Evolutionary conservation across 2,329 filamentous ascomycete species (phyloP), one percentile per base, ranked within the genome.

Genomic region (Onygenales sp.): DNA sequence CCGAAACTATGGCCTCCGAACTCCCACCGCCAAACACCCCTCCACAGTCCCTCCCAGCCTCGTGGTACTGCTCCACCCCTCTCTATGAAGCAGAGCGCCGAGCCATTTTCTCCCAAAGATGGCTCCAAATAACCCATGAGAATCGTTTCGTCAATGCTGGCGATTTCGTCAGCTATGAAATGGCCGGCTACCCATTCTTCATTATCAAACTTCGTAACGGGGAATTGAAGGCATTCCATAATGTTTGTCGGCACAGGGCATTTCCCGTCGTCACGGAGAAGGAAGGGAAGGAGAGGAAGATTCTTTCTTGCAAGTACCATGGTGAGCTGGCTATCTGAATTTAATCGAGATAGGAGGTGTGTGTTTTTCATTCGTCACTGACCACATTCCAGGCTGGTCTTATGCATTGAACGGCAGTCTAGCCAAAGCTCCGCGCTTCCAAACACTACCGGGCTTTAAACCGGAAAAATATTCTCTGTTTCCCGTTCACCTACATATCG

Each of bases 241-340:
- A 83, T 60, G 70, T 82, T 52, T 83, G 80, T 67, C 68, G 80
- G 9, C 80, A 83, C 63, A 75, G 80, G 5, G 80, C 80, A 11
- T 83, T 76, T 58, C 78, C 79, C 5, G 73, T 83, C 7, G 78
- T 82, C 10, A 73, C 71, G 1, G 69, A 72, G 45, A 68, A 73
- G 0, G 61, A 72, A 21, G 80, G 80, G 2, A 72, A 72, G 50
- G 69, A 72, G 50, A 72, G 67, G 57, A 72, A 68, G 58, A 74
- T 82, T 56, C 73, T 83, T 51, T 70, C 76, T 2, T 83, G 80
- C 73, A 77, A 77, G 57, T 83, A 83, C 58, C 80, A 82, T 59
- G 79, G 51, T 51, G 38, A 46, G 44, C 27, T 36, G 41, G 27
- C 21, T 5, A 36, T 8, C 2, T 49, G 21, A 32, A 17, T 32